Percentiles rank a stretch among this genome's conserved stretches.
phyloP scores from a whole-genome alignment of 495 filamentous ascomycete species.

The Podospora bellae-mahoneyi region DNA sequence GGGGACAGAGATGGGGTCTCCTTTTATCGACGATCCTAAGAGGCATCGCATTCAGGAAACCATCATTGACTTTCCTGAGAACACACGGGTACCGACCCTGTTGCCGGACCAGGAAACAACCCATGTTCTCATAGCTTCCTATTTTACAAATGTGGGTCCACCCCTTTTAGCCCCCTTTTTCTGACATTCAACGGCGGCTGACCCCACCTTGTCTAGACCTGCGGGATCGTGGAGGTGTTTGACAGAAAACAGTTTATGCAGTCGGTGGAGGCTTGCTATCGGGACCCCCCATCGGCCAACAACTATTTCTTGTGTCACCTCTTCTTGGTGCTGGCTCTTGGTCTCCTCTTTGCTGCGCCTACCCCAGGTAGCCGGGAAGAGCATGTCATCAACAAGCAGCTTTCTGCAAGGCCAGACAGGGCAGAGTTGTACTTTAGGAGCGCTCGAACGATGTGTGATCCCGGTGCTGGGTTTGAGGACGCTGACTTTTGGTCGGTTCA shows the following conservation, averaged over 20 bases:
- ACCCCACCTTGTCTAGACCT: constrained; percentile 41
- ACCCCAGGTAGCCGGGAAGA: constrained; percentile 45
- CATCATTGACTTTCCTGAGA: constrained; percentile 46
- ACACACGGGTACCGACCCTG: constrained; percentile 44
- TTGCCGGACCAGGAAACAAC: constrained; percentile 55
- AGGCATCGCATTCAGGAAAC: constrained; percentile 67
- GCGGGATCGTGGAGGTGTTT: constrained; percentile 56
- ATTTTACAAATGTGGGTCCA: constrained; percentile 56
- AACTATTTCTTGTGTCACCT: constrained; percentile 52
- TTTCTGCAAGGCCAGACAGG: constrained; percentile 42
- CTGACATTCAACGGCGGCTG: constrained; percentile 14
- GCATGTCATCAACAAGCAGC: constrained; percentile 49
- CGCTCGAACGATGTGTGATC: constrained; percentile 54
- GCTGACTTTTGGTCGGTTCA: constrained; percentile 62
- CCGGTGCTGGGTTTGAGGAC: constrained; percentile 57
- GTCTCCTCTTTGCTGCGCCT: constrained; percentile 56
- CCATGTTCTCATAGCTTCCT: constrained; percentile 53
- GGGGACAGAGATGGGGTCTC: constrained; percentile 50
- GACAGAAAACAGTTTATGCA: constrained; percentile 48
- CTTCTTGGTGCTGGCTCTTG: constrained; percentile 58
- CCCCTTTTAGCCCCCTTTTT: neutral
- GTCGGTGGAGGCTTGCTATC: constrained; percentile 50
- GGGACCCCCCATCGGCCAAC: constrained; percentile 47
- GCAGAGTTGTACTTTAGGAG: constrained; percentile 59
- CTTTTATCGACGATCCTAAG: constrained; percentile 66